phyloP scores from a whole-genome alignment of 148 eudicot species.

The Fallopia convolvulus region DNA sequence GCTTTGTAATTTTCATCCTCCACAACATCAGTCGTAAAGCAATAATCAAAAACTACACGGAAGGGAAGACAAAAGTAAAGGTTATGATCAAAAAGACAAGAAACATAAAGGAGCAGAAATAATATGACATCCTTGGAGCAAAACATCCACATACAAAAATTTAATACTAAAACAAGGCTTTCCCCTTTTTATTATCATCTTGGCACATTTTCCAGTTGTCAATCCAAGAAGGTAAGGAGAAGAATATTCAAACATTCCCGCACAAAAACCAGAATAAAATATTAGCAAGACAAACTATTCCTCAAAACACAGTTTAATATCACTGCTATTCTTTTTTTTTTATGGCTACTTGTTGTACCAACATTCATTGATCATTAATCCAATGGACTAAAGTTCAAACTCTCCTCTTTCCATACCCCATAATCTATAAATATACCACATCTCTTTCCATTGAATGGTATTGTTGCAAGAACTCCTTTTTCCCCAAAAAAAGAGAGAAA shows the following conservation, averaged over 20 bases:
- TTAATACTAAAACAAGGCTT: neutral
- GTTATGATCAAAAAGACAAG: neutral
- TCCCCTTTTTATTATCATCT: neutral
- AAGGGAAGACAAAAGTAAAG: neutral
- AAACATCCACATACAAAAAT: neutral
- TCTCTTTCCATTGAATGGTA: neutral
- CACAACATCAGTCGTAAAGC: slow-evolving; percentile 62
- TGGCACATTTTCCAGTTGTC: neutral
- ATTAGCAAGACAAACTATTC: neutral
- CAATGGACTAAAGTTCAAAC: neutral
- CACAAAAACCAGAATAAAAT: neutral
- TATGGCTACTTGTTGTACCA: neutral
- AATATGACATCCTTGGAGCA: neutral
- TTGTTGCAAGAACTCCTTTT: neutral
- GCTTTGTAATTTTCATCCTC: slow-evolving; percentile 48
- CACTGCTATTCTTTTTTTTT: neutral
- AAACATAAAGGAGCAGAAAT: neutral
- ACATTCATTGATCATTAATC: neutral
- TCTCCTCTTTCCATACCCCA: neutral
- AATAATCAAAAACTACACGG: slow-evolving; percentile 68
- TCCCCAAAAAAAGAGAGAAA: neutral
- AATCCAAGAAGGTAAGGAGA: neutral
- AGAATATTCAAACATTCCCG: neutral
- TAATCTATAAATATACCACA: neutral
- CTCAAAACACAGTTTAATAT: neutral